These are phyloP conservation scores for Allium sativum DNA, from an alignment of 106 monocot species.

Conservation along the genomic window DNA sequence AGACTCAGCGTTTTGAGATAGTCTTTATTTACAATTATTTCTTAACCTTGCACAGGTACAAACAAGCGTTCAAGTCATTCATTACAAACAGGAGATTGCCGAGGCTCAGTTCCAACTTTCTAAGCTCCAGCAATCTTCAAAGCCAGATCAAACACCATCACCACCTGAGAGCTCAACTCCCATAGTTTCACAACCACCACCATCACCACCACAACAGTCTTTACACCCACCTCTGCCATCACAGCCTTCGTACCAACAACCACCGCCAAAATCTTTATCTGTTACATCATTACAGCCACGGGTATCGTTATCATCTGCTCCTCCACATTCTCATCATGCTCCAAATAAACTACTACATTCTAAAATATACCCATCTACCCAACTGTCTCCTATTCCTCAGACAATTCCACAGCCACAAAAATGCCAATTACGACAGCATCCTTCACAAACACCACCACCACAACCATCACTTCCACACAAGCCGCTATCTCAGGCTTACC, in stretches of 20 bases:
- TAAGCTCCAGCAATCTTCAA: conserved; percentile 39
- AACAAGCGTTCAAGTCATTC: conserved; percentile 54
- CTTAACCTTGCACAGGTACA: conserved; percentile 41
- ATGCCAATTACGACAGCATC: conserved; percentile 26
- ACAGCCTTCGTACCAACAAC: conserved; percentile 23
- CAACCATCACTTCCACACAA: conserved; percentile 30
- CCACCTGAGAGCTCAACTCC: conserved; percentile 11
- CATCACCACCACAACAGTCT: conserved; percentile 24
- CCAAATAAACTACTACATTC: conserved; percentile 13
- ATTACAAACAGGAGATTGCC: conserved; percentile 58
- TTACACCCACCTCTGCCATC: conserved; percentile 29
- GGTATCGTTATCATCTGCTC: conserved; percentile 15
- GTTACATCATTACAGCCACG: conserved; percentile 9
- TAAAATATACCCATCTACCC: conserved; percentile 24
- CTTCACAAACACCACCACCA: conserved; percentile 16
- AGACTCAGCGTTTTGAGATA: no score
- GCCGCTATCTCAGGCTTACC: conserved; percentile 28
- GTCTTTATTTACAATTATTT: not conserved
- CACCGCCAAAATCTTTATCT: conserved; percentile 15
- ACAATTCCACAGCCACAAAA: no score
- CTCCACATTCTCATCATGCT: conserved; percentile 23
- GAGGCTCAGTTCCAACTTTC: conserved; percentile 57
- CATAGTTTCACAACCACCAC: conserved; percentile 9
- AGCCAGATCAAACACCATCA: conserved; percentile 9
- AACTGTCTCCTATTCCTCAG: conserved; percentile 30